These are phyloP conservation scores for Kappamyces sp. DNA, from an alignment of 192 early-diverging fungal genomes.

Conservation along the genomic window DNA sequence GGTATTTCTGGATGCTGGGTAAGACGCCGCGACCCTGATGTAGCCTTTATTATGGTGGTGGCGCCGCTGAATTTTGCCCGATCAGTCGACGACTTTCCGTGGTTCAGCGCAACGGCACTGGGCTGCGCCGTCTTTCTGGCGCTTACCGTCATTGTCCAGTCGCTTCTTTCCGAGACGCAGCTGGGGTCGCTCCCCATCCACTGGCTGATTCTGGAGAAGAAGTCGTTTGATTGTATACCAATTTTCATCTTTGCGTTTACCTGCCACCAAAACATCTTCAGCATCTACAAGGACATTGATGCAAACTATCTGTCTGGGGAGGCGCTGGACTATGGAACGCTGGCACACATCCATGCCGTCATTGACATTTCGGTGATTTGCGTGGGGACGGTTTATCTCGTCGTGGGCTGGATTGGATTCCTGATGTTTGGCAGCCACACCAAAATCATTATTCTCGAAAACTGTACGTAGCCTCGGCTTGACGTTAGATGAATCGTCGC, in stretches of 20 bases:
- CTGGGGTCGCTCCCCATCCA: background rate
- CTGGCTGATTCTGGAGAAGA: background rate
- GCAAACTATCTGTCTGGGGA: conserved; percentile 68
- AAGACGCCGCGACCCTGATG: conserved; percentile 8
- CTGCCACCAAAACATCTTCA: conserved; percentile 77
- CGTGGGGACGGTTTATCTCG: conserved; percentile 64
- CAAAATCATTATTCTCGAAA: conserved; percentile 59
- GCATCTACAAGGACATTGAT: conserved; percentile 22
- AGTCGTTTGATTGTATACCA: conserved; percentile 70
- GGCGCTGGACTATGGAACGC: conserved; percentile 62
- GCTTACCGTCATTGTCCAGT: conserved; percentile 37
- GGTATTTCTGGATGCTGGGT: conserved; percentile 64
- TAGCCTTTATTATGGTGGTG: conserved; percentile 61
- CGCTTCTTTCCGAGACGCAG: conserved; percentile 29
- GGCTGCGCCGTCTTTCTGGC: conserved; percentile 69
- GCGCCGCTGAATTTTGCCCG: conserved; percentile 68
- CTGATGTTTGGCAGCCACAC: conserved; percentile 74
- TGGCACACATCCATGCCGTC: conserved; percentile 58
- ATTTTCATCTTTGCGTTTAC: conserved; percentile 94
- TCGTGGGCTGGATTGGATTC: conserved; percentile 78
- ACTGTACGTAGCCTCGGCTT: conserved; percentile 44
- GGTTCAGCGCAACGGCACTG: conserved; percentile 71
- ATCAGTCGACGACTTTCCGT: conserved; percentile 72
- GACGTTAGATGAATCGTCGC: background rate
- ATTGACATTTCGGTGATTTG: conserved; percentile 63